Evolutionary conservation across 768 basidiomycete species (phyloP), one percentile per base, ranked within the genome.

Genomic region (Dictyophora rubrovolvata): DNA sequence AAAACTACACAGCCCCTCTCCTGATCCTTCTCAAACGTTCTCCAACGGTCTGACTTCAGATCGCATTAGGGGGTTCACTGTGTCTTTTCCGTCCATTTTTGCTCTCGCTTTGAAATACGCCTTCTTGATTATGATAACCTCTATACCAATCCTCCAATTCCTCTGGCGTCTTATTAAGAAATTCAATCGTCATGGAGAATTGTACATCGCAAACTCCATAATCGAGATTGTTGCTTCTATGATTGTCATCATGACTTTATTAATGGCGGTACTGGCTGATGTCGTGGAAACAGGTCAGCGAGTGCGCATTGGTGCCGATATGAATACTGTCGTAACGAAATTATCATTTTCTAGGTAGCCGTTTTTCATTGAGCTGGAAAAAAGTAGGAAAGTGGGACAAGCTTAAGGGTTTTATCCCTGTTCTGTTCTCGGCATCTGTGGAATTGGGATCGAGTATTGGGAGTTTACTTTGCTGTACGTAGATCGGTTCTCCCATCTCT

Each of bases 231-330:
- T 82, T 5, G 67, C 80, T 11, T 82, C 83, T 1, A 72, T 73
- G 33, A 63, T 86, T 8, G 80, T 87, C 66, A 75, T 86, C 52
- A 67, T 85, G 62, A 88, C 84, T 69, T 64, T 89, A 21, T 55
- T 83, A 9, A 14, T 47, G 72, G 82, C 59, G 87, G 87, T 67
- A 72, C 78, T 12, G 42, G 12, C 10, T n/a, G n/a, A 12, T 12
- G 11, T 14, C 14, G 42, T 12, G 11, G 42, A 42, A 4, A 42
- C 12, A 42, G 42, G 42, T n/a, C 3, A 12, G 14, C 11, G 42
- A n/a, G 11, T 4, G 42, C 12, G n/a, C n/a, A 4, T 42, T 12
- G 10, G n/a, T 4, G 12, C 42, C 4, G 42, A 9, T n/a, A 4
- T n/a, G n/a, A n/a, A n/a, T 5, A 42, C 11, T 14, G n/a, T n/a